Evolutionary conservation across 306 rosid species (phyloP).

Genomic region (Cajanus cajan): DNA sequence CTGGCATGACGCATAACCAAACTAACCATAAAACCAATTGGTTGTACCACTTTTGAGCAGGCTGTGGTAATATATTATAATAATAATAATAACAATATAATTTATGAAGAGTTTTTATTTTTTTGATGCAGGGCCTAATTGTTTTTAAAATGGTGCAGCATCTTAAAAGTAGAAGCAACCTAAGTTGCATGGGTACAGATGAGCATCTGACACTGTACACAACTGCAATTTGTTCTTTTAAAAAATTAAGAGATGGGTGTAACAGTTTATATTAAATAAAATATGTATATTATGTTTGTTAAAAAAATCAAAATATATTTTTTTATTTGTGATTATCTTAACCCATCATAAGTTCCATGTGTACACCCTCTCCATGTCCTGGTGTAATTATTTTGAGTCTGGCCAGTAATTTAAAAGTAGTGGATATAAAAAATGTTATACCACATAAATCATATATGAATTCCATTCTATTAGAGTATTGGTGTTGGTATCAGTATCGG

Average conservation of each 20-base stretch:
- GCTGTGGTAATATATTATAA: neutral
- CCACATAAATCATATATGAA: neutral
- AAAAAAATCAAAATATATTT: neutral
- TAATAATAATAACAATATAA: neutral
- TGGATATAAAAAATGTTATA: neutral
- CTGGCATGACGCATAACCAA: neutral
- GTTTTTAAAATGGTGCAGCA: neutral
- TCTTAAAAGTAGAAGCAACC: neutral
- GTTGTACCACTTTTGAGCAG: neutral
- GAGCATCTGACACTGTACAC: neutral
- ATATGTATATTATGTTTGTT: neutral
- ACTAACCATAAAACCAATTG: neutral
- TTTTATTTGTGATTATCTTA: neutral
- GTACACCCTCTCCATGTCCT: too few species aligned
- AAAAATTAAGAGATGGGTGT: neutral
- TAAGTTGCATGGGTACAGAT: neutral
- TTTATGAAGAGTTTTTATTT: neutral
- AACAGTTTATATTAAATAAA: neutral
- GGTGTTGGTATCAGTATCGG: neutral
- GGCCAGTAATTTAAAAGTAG: neutral
- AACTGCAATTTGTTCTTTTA: neutral
- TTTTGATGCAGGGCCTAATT: neutral
- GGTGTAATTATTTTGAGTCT: too few species aligned
- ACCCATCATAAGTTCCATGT: neutral
- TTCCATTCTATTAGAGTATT: neutral